Base-by-base conservation (phyloP, 345 rosid species). In the Clarkia xantiana region DNA sequence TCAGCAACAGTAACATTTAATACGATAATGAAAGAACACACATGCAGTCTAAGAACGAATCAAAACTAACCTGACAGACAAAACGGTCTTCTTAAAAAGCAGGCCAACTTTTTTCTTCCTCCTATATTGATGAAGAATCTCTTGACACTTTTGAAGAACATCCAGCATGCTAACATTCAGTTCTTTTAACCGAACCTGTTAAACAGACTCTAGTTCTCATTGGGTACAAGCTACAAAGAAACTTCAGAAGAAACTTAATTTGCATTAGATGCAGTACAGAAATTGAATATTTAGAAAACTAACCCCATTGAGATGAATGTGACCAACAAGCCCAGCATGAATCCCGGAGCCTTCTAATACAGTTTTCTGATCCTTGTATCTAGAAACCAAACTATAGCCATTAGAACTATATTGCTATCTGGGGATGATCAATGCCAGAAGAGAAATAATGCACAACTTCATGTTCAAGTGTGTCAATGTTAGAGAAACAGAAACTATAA, bases 221-320 rank as follows among this genome's bases (percentile, higher is more conserved):
- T 29, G 53, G 47, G 36, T 55, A n/a, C n/a, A n/a, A n/a, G n/a
- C n/a, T 44, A 52, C 55, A 63, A 59, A n/a, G n/a, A n/a, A n/a
- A n/a, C n/a, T n/a, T n/a, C n/a, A 39, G 54, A 52, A 49, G 15
- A 49, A 41, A 14, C n/a, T n/a, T n/a, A n/a, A n/a, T n/a, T n/a
- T n/a, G 18, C 13, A 10, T 29, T 49, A 29, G 18, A 4, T n/a
- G 18, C 16, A 22, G 15, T 20, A 42, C 16, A 18, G 18, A 12
- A 16, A 29, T 20, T n/a, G 18, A 47, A 18, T 11, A 18, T 44
- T 44, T 41, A 10, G 19, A 38, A 20, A 46, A 40, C 42, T 11
- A 53, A 84, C 98, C 96, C 80, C 70, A 20, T 79, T 54, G 34
- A 86, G 79, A 70, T 86, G 89, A 63, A 86, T 50, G 67, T 86